Evolutionary conservation across 345 rosid genomes (phyloP), one percentile per base, ranked within the genome.

Genomic region (Lumnitzera littorea): DNA sequence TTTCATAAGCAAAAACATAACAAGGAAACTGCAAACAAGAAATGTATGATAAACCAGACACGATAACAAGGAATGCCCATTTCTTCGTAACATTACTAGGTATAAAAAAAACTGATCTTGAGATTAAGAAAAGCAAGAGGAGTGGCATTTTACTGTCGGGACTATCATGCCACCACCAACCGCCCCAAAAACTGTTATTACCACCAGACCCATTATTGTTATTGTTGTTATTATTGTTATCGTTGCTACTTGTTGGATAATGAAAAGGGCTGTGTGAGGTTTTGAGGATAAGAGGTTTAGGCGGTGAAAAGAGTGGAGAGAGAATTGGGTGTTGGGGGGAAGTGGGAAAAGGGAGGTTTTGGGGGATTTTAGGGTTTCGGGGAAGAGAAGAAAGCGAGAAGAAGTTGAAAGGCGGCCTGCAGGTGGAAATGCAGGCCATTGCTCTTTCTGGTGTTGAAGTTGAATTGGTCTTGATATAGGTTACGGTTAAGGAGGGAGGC

Each of bases 1-100:
- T 60, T 46, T 73, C 55, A 67, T 70, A 72, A 43, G 87, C 85
- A 51, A 74, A 60, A 3, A 85, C 88, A 3, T 78, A 65, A 24
- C 85, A 76, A 25, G 66, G 66, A 48, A 84, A 62, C 24, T 63
- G 83, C 61, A 77, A 66, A 16, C 66, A 67, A 72, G 62, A 70
- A 66, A 78, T 68, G 56, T 74, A 80, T 53, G 73, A 76, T 24
- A 72, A 61, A 7, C 71, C 61, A 47, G 78, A 64, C 50, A 66
- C 66, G 47, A 77, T 55, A 50, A 74, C 24, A 23, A 70, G 70
- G 55, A 65, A 54, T 16, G 46, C 58, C 58, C 17, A 53, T 46
- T 55, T 55, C 43, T 13, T 47, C 29, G 29, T 4, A 43, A 43
- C 46, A 24, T 25, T 11, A 15, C 15, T 25, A 29, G 51, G 53